A percentile compares a stretch with the other conserved stretches of the same genome.
phyloP scores from a whole-genome alignment of 2,329 filamentous ascomycete species.

The Botrytis tulipae region DNA sequence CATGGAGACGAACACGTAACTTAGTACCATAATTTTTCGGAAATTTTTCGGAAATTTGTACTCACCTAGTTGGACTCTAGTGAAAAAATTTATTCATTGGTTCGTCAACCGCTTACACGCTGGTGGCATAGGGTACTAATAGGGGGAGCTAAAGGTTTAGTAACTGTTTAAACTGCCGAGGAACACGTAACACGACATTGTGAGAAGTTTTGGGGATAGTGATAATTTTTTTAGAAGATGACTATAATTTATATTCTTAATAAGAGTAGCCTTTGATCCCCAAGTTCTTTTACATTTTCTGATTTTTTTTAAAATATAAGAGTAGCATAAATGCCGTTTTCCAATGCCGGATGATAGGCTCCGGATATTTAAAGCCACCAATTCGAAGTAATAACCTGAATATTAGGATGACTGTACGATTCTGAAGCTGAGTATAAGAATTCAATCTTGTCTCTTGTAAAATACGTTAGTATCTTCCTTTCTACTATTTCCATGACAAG shows the following conservation, averaged over 20 bases:
- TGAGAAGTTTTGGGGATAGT: neutral
- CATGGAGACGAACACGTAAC: neutral
- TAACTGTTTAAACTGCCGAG: too few species aligned
- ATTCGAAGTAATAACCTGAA: neutral
- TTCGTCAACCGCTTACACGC: neutral
- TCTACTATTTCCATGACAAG: neutral
- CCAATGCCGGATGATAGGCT: neutral
- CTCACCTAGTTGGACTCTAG: neutral
- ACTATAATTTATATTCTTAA: neutral
- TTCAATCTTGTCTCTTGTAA: neutral
- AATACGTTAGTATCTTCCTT: neutral
- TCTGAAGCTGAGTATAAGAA: neutral
- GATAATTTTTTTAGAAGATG: neutral
- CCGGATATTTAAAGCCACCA: too few species aligned
- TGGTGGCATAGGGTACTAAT: neutral
- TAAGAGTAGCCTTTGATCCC: neutral
- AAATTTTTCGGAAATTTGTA: neutral
- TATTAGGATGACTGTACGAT: neutral
- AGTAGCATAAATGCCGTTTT: neutral
- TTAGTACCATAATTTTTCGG: neutral
- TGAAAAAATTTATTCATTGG: neutral
- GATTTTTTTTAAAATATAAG: neutral
- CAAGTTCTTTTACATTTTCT: neutral
- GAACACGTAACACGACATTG: neutral
- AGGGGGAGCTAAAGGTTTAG: neutral